Evolutionary conservation across 2,329 filamentous ascomycete species (phyloP), one percentile per base, ranked within the genome.

Genomic region (Fusarium decemcellulare): DNA sequence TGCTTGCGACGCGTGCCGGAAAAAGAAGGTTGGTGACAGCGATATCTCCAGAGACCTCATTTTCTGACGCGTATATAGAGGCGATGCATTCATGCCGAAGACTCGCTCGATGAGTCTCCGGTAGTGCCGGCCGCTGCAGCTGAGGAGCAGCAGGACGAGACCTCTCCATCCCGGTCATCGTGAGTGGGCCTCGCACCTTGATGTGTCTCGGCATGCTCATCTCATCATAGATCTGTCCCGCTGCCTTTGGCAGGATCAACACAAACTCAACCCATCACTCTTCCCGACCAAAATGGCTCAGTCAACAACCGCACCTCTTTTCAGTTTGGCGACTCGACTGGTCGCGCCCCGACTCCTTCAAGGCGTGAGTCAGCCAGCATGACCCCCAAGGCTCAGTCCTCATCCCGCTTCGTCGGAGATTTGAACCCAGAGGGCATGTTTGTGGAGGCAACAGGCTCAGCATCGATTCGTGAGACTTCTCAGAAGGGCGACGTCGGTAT

Each of bases 401-500:
- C 79, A 1, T 81, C 80, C 2, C 84, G 87, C 8, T 90, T 89
- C 58, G 84, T 90, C 39, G 87, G 87, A 16, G 87, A 90, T 70
- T 72, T 89, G 30, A 90, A 88, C 67, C 88, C 88, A 2, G 88
- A 90, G 73, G 85, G 85, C 61, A 86, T 90, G 74, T 87, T 90
- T 59, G 81, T 88, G 69, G 86, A 88, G 68, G 87, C 85, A 2
- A 86, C 85, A 3, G 78, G 78, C 4, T 77, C 79, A 4, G 73
- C 72, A 8, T 77, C 77, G 0, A 57, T 76, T 18, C 73, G 76
- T 6, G 76, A 77, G 11, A 75, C 76, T 1, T 83, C 85, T 0
- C 81, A 85, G 50, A 84, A 84, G 34, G 85, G 85, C 50, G 86
- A 87, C 42, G 81, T 89, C 1, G 88, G 88, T 8, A 83, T 89